Conservation (phyloP, 192 early-diverging fungal genomes). For the Coemansia reversa region DNA sequence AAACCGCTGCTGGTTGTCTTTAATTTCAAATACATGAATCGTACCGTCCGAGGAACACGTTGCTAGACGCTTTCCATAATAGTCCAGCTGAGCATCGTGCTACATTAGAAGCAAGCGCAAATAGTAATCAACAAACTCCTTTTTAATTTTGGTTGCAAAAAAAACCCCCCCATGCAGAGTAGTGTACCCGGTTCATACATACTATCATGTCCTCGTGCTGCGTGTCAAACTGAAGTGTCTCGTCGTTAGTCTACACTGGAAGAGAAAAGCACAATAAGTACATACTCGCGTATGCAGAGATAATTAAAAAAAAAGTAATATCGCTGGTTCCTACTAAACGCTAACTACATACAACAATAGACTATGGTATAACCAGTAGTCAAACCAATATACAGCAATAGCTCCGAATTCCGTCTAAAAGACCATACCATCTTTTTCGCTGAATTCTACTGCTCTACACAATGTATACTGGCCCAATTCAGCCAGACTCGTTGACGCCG, state of each 20-base stretch:
- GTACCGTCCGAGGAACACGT: constrained; percentile 96
- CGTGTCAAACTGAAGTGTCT: constrained; percentile 55
- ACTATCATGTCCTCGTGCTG: constrained; percentile 58
- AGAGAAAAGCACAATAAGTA: not conserved
- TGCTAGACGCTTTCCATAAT: constrained; percentile 88
- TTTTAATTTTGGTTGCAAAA: not conserved
- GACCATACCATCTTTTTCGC: too few relatives aligned
- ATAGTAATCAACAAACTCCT: not conserved
- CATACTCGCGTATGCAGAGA: too few relatives aligned
- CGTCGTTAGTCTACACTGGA: constrained; percentile 35
- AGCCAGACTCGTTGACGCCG: too few relatives aligned
- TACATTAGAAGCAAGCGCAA: constrained; percentile 7
- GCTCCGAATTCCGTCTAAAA: too few relatives aligned
- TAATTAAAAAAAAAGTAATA: too few relatives aligned
- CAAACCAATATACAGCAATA: too few relatives aligned
- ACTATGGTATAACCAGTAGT: too few relatives aligned
- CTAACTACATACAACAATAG: too few relatives aligned
- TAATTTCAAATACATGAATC: constrained; percentile 91
- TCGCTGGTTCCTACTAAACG: too few relatives aligned
- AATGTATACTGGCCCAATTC: too few relatives aligned
- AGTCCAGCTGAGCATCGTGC: constrained; percentile 81
- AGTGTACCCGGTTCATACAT: constrained; percentile 18
- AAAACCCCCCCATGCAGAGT: too few relatives aligned
- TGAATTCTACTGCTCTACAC: too few relatives aligned
- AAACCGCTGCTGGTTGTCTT: constrained; percentile 56